A percentile compares a stretch with the other conserved stretches of the same genome.
Conservation (phyloP, 2,329 filamentous ascomycete species). For the Sclerotinia borealis region DNA sequence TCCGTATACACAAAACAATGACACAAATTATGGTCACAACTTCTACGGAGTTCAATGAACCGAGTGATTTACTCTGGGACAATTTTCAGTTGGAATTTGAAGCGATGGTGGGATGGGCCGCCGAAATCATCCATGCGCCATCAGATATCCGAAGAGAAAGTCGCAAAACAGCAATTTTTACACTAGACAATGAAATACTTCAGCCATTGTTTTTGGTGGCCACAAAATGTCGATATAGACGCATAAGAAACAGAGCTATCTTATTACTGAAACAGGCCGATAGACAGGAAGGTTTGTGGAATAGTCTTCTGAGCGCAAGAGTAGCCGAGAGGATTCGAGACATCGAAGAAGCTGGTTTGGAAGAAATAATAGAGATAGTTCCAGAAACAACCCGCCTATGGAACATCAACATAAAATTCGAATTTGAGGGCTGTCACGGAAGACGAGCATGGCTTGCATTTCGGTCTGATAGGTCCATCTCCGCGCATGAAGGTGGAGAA, state of each 20-base stretch:
- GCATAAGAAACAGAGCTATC: conserved; percentile 53
- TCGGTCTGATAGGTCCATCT: neutral
- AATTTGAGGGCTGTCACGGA: neutral
- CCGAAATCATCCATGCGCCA: conserved; percentile 1
- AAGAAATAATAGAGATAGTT: neutral
- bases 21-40: conserved; percentile 2
- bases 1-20: neutral
- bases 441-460: conserved; percentile 7
- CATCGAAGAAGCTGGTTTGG: conserved; percentile 15
- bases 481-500: neutral
- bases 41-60: neutral
- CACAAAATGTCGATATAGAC: conserved; percentile 53
- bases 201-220: conserved; percentile 57
- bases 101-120: conserved; percentile 3
- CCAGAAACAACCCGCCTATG: neutral
- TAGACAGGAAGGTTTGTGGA: conserved; percentile 61
- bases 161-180: conserved; percentile 38
- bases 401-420: conserved; percentile 2
- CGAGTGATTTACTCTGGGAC: conserved; percentile 14
- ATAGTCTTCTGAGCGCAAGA: conserved; percentile 30
- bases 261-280: conserved; percentile 51
- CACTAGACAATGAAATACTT: conserved; percentile 55
- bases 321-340: conserved; percentile 14
- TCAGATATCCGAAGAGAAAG: neutral
- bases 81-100: conserved; percentile 2